Percentiles rank a stretch among this genome's conserved stretches.
Conservation (phyloP, 805 yeast species). For the Clavispora carvajalis region DNA sequence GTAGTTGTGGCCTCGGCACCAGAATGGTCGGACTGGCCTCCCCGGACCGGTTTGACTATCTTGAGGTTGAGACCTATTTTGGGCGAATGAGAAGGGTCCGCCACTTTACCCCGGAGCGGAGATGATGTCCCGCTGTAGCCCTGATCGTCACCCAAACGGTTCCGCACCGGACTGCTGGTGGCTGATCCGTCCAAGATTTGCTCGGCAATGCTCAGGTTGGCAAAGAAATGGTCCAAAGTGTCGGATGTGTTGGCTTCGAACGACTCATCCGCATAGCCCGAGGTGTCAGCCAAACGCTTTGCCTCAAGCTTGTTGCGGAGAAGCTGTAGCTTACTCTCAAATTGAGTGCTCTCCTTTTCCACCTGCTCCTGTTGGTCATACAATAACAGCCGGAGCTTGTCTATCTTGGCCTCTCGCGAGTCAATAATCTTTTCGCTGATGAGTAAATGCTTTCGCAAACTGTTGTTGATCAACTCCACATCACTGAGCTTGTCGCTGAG, state of each 20-base stretch:
- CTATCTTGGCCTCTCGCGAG: conserved; percentile 52
- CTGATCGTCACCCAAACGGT: background rate
- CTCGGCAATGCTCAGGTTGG: background rate
- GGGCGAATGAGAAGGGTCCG: conserved; percentile 20
- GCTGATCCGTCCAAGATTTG: background rate
- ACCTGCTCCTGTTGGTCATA: conserved; percentile 47
- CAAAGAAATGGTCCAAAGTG: background rate
- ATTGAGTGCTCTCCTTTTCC: conserved; percentile 42
- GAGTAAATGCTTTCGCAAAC: conserved; percentile 50
- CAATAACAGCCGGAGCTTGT: conserved; percentile 45
- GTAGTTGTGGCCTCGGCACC: background rate
- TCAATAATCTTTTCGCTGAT: conserved; percentile 53
- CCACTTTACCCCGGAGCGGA: background rate
- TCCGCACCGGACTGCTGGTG: background rate
- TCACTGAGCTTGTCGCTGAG: conserved; percentile 56
- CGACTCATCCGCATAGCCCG: background rate
- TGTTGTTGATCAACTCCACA: conserved; percentile 55
- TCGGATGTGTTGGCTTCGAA: background rate
- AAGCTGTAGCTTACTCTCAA: conserved; percentile 39
- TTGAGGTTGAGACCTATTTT: conserved; percentile 49
- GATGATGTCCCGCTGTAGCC: background rate
- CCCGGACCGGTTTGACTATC: conserved; percentile 59
- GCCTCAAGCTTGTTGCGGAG: conserved; percentile 14
- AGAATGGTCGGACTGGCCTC: conserved; percentile 27
- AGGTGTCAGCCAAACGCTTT: conserved; percentile 7